Base-by-base conservation (phyloP, 345 rosid genomes). In the Eucalyptus grandis region DNA sequence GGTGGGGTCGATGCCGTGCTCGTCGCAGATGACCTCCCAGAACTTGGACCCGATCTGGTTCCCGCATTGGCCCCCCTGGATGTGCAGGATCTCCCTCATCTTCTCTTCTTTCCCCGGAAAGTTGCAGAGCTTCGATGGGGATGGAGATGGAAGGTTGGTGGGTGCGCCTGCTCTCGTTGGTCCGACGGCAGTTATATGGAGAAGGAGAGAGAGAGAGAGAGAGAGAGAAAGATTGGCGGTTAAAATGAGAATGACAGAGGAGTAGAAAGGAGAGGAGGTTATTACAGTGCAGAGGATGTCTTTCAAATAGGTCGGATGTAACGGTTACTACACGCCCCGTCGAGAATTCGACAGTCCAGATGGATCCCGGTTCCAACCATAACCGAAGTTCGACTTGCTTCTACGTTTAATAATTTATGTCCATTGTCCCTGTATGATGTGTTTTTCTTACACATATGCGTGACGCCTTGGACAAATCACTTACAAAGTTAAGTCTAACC, bases 21-120 rank as follows among this genome's bases (percentile, higher is more conserved):
- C 99, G 89, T 95, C 96, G 94, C 99, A 97, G 89, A 97, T 97
- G 12, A 97, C 99, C 89, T 97, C 99, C 99, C 99, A 97, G 91
- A 97, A 97, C 89, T 97, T 97, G 92, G 99, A 96, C 31, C 99
- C 99, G 91, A 97, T 97, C 89, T 97, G 99, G 96, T 97, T 97
- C 22, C 99, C 99, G 94, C 99, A 97, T 94, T 97, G 99, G 82
- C 99, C 99, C 12, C 96, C 99, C 88, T 97, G 99, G 27, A 97
- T 90, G 92, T 97, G 99, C 83, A 97, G 95, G 95, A 97, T 97
- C 91, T 97, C 99, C 91, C 99, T 96, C 99, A 97, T 97, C 86
- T 62, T 90, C 83, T 21, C 85, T n/a, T 62, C 31, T 53, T 53
- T 53, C 11, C 58, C 15, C 5, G 58, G 58, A 53, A 53, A 21